A percentile compares a stretch with the other conserved stretches of the same genome.
These are phyloP conservation scores for Kluyveromyces lactis DNA, from an alignment of 805 yeast genomes.

Conservation along the genomic window DNA sequence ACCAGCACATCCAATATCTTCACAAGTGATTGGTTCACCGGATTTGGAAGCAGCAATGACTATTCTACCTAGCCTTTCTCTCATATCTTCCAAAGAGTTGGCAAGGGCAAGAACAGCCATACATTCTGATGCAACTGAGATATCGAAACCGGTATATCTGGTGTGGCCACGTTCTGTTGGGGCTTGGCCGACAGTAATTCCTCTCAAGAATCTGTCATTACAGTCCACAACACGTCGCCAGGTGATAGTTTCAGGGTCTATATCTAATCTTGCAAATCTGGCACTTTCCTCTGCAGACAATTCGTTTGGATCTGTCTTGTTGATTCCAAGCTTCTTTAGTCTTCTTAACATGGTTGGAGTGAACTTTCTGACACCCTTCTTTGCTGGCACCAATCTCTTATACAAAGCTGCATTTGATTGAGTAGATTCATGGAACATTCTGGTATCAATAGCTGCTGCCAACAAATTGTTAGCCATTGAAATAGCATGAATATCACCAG, in stretches of 20 bases:
- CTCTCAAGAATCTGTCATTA: conserved; percentile 73
- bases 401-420: conserved; percentile 66
- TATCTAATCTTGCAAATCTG: conserved; percentile 59
- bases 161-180: conserved; percentile 71
- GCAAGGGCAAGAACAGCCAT: conserved; percentile 81
- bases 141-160: conserved; percentile 72
- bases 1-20: conserved; percentile 81
- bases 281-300: conserved; percentile 61
- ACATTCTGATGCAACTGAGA: conserved; percentile 77
- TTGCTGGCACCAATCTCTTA: conserved; percentile 66
- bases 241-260: conserved; percentile 72
- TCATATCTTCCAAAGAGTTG: conserved; percentile 59
- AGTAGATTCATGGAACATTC: conserved; percentile 77
- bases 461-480: conserved; percentile 73
- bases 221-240: conserved; percentile 82
- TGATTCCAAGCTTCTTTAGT: conserved; percentile 58
- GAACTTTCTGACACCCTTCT: conserved; percentile 62
- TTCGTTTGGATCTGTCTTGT: conserved; percentile 63
- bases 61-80: conserved; percentile 66
- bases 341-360: conserved; percentile 61
- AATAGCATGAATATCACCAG: conserved; percentile 83
- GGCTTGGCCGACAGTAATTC: conserved; percentile 71
- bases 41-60: conserved; percentile 62
- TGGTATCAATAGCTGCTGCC: conserved; percentile 80
- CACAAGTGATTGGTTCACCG: conserved; percentile 73